Evolutionary conservation across 2,329 filamentous ascomycete genomes (phyloP), one percentile per base, ranked within the genome.

Genomic region (Cladosporium sp.): DNA sequence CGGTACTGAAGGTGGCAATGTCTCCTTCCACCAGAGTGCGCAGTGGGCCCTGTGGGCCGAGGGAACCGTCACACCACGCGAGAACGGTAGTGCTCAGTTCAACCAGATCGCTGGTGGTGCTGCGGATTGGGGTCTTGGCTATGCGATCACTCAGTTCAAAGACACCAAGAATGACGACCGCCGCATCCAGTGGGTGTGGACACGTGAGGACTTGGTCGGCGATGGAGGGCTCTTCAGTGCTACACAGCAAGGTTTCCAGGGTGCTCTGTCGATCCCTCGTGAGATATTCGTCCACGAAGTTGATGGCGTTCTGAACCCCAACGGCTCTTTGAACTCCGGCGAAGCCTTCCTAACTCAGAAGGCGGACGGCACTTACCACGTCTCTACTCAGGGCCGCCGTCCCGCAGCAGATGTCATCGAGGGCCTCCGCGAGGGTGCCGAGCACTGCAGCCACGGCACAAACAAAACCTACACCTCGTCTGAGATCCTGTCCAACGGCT

Each of bases 1-100:
- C 69, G 69, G 68, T 8, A 65, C 73, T 1, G 75, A 78, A 58
- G 76, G 76, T 25, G 75, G 74, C 20, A 78, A 78, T 56, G 68
- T 75, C 13, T 73, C 72, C 0, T 77, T 75, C 65, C 71, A 72
- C 50, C 61, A 67, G 49, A 71, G 70, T 36, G 58, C 64, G 12
- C 74, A 77, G 56, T 78, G 74, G 75, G 71, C 75, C 17, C 68
- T 79, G 1, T 78, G 76, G 73, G 76, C 77, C 45, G 76, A 78
- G 59, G 77, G 77, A 15, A 65, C 68, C 7, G 67, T 78, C 9
- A 70, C 70, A 17, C 70, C 71, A 24, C 72, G 76, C 12, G 70
- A 70, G 25, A 77, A 79, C 50, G 75, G 76, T 35, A 77, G 74
- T 40, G 76, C 69, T 15, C 65, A 74, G 40, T 78, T 78, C 66